Evolutionary conservation across 1,139 yeast genomes (phyloP), one percentile per base, ranked within the genome.

Genomic region (Hemisphaericaspora lyxosophila): DNA sequence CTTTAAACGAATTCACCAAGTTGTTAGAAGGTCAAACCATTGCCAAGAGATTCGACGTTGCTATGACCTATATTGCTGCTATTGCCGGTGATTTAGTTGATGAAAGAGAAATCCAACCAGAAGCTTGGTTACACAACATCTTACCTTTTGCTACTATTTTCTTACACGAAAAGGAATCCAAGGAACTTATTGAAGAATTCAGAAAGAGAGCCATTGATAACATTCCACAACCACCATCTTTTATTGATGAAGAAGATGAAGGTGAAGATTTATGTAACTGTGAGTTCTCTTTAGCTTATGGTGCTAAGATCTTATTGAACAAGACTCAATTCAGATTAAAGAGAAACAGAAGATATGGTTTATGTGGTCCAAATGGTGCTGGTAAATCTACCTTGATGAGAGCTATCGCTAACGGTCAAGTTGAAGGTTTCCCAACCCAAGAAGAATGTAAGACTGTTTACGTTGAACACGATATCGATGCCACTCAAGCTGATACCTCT

Each of bases 211-310:
- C 97, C 55, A 84, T 92, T 66, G 96, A 90, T 78, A 90, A 92
- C 88, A 92, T 90, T 59, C 97, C 97, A 64, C 85, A 82, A 63
- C 95, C 95, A 61, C 95, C 96, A 62, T 72, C 83, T 62, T 89
- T 89, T 70, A 97, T 87, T 70, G 97, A 92, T 69, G 98, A 92
- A 80, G 98, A 92, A 70, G 98, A 92, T 66, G 98, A 92, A 67
- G 98, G 98, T 78, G 98, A 92, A 79, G 98, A 92, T 68, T 81
- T 92, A 68, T 92, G 98, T 84, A 92, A 92, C 95, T 90, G 97
- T 85, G 97, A 92, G 82, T 92, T 92, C 88, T 92, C 98, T 49
- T 82, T 92, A 67, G 98, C 98, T 71, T 92, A 92, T 72, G 98
- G 98, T 89, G 98, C 98, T 64, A 90, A 90, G 89, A 92, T 92